phyloP scores from a whole-genome alignment of 441 rosid species.

The Erysimum pusillum region DNA sequence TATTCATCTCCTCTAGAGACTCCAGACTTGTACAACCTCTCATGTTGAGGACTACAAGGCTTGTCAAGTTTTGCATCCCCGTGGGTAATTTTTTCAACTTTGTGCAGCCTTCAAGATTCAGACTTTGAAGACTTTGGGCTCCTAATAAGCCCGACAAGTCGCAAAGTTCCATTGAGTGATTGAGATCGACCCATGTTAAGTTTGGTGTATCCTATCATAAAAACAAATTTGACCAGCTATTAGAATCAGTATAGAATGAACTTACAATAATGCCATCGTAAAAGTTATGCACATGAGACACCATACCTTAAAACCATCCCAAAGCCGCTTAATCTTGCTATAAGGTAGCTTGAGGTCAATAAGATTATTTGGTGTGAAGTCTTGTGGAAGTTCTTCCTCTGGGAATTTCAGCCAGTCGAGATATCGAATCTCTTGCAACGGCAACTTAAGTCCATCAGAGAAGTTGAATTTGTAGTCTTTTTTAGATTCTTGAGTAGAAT shows the following conservation, averaged over 20 bases:
- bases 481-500: background rate
- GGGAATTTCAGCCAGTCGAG: slow-evolving; percentile 21
- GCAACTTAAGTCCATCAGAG: background rate
- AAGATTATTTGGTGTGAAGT: slow-evolving; percentile 13
- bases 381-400: background rate
- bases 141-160: slow-evolving; percentile 1
- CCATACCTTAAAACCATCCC: background rate
- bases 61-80: background rate
- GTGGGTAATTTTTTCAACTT: background rate
- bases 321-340: slow-evolving; percentile 10
- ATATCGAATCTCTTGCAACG: background rate
- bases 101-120: slow-evolving; percentile 16
- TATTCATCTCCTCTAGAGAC: background rate
- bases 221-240: background rate
- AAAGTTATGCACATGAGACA: background rate
- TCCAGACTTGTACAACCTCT: slow-evolving; percentile 22
- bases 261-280: too few relatives aligned
- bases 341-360: slow-evolving; percentile 20
- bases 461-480: background rate
- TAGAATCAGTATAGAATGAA: background rate
- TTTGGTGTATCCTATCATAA: background rate
- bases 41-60: background rate
- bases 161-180: background rate
- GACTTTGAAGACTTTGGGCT: background rate
- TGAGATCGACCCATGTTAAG: slow-evolving; percentile 29